These are phyloP conservation scores for Aspergillus sp. DNA, from an alignment of 2,329 filamentous ascomycete genomes.

Conservation along the genomic window DNA sequence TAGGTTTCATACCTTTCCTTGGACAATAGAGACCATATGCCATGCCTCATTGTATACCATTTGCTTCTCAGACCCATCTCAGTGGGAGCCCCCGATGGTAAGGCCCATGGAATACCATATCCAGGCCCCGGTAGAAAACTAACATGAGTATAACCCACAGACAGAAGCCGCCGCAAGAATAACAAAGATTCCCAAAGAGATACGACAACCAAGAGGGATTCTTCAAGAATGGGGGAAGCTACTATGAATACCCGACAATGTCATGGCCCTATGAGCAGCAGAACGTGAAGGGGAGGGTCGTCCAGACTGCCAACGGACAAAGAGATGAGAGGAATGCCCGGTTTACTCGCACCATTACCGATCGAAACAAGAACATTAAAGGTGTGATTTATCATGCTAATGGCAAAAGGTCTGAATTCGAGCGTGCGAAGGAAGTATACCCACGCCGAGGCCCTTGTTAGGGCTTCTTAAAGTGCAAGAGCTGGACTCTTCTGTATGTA, in stretches of 20 bases:
- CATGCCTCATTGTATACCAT: too few relatives aligned
- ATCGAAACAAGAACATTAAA: background rate
- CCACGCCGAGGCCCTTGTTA: too few relatives aligned
- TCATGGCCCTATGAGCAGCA: background rate
- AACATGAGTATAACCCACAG: too few relatives aligned
- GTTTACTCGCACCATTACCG: background rate
- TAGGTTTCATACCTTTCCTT: background rate
- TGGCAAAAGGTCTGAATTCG: background rate
- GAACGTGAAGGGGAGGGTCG: background rate
- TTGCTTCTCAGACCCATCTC: too few relatives aligned
- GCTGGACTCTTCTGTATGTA: too few relatives aligned
- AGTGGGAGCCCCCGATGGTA: too few relatives aligned
- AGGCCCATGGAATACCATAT: too few relatives aligned
- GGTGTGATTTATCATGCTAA: background rate
- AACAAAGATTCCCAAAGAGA: background rate
- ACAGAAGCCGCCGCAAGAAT: background rate
- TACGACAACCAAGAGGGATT: background rate
- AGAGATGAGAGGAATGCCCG: background rate
- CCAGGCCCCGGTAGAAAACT: too few relatives aligned
- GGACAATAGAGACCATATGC: too few relatives aligned
- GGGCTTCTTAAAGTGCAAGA: too few relatives aligned
- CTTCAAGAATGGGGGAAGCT: background rate
- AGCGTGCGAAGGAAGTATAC: too few relatives aligned
- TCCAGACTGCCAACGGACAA: background rate
- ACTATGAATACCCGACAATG: background rate